Base-by-base conservation (phyloP, 345 rosid genomes). In the Pistacia integerrima region DNA sequence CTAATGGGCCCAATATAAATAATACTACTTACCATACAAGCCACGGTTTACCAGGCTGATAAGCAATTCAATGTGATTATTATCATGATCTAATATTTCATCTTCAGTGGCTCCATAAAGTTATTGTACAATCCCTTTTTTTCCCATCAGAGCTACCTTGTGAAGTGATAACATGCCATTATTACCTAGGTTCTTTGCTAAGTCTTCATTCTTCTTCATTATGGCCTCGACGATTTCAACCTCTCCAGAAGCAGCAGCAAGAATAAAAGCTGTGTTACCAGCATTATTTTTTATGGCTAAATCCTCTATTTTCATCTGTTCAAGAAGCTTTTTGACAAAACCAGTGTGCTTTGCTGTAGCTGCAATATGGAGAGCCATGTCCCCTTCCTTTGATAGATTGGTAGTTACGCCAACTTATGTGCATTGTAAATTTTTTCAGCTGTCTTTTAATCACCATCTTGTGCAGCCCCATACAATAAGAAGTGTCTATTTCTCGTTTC, bases 291-390 rank as follows among this genome's bases (percentile, higher is more conserved):
- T 18, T 1, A 16, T 5, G 2, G 58, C 30, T 17, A 69, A 25
- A 38, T 70, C 67, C 1, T 69, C 28, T 0, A 8, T 12, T 3
- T 0, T 4, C 71, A 79, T 74, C 18, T 3, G 17, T 1, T 56
- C 9, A 1, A 79, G 64, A 48, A 74, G 71, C 10, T 79, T 1
- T 14, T 33, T 28, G 38, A 64, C 78, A 33, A 75, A 79, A 20
- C 33, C 3, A 2, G 46, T n/a, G 25, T 35, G 75, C 1, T 16
- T 44, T 7, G 75, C 64, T 14, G 62, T 61, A 7, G 78, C 66
- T 41, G 76, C 78, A 30, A 79, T 58, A 46, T 79, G 82, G 3
- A 79, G 82, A 44, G 66, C 82, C 2, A 72, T 79, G 8, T 79
- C 72, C 70, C 64, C 63, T 63, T 11, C 16, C 20, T 7, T 56